A percentile compares a stretch with the other conserved stretches of the same genome.
phyloP scores from a whole-genome alignment of 768 basidiomycete genomes.

The Boletellus sp. region DNA sequence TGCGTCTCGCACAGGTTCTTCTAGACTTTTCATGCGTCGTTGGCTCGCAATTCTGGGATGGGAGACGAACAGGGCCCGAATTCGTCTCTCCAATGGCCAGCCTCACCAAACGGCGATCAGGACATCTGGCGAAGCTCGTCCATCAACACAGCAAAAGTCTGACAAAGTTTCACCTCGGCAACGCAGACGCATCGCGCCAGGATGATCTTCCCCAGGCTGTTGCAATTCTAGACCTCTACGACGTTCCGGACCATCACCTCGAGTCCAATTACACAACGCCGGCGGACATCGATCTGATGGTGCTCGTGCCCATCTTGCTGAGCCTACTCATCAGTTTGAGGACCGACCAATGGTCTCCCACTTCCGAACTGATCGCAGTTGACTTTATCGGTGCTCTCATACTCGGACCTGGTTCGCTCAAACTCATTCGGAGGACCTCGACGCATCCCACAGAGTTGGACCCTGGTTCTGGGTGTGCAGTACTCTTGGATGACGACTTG shows the following conservation, averaged over 20 bases:
- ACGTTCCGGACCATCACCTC: not conserved
- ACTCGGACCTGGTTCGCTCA: conserved; percentile 17
- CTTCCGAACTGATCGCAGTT: not conserved
- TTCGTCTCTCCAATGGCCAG: conserved; percentile 19
- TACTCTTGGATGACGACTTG: conserved; percentile 19
- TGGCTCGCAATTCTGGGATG: conserved; percentile 19
- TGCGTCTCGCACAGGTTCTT: conserved; percentile 11
- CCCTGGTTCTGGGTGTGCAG: conserved; percentile 12
- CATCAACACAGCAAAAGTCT: conserved; percentile 11
- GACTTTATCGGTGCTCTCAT: conserved; percentile 13
- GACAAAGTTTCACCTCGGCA: not conserved
- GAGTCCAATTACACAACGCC: conserved; percentile 11
- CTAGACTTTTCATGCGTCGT: conserved; percentile 14
- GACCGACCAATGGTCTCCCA: conserved; percentile 6
- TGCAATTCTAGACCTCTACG: conserved; percentile 11
- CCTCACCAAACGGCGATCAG: conserved; percentile 17
- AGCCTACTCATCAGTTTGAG: conserved; percentile 7
- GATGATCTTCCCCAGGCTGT: conserved; percentile 3
- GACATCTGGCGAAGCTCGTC: conserved; percentile 13
- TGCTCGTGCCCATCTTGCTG: conserved; percentile 13
- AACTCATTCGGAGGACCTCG: conserved; percentile 9
- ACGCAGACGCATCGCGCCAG: not conserved
- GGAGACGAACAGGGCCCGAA: conserved; percentile 18
- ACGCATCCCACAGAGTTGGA: conserved; percentile 7
- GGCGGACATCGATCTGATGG: conserved; percentile 10